Evolutionary conservation across 2,329 filamentous ascomycete genomes (phyloP), one percentile per base, ranked within the genome.

Genomic region (Pseudonectria buxi): DNA sequence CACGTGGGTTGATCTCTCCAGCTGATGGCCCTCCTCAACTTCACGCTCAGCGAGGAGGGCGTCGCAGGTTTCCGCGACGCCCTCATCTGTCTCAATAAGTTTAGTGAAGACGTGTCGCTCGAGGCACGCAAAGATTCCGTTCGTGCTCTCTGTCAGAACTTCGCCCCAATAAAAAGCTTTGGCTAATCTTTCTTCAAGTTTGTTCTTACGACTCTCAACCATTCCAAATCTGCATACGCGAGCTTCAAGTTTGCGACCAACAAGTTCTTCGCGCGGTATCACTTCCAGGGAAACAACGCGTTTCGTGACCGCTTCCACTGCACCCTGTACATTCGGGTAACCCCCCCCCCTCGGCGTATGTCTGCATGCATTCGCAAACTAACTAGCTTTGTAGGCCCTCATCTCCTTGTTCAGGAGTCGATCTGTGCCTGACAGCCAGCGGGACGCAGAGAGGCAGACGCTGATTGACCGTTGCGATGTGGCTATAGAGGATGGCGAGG

Each of bases 141-240:
- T 60, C 35, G 57, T 45, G 7, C 14, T 4, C 7, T 10, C 3
- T n/a, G n/a, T n/a, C n/a, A n/a, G n/a, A n/a, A n/a, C n/a, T n/a
- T n/a, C n/a, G n/a, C n/a, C n/a, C n/a, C n/a, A n/a, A n/a, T n/a
- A n/a, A n/a, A n/a, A n/a, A n/a, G n/a, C n/a, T n/a, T n/a, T n/a
- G n/a, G n/a, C 24, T 36, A 25, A 33, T 18, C 16, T 49, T 48
- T 22, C 24, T 24, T 3, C 25, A 32, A 86, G 84, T 72, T 90
- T 45, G 70, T 81, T 4, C 68, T 90, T 36, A 86, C 83, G 11
- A 78, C 84, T 11, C 66, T 90, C 44, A 90, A 90, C 56, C 74
- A 76, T n/a, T 86, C 84, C 37, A 86, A 86, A 54, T 86, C 85
- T 4, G 83, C 83, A 13, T 89, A 89, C 57, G 79, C 81, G 16